Percentiles rank a stretch among this genome's conserved stretches.
Conservation (phyloP, 352 stramenopile genomes). For the Phytophthora capsici region DNA sequence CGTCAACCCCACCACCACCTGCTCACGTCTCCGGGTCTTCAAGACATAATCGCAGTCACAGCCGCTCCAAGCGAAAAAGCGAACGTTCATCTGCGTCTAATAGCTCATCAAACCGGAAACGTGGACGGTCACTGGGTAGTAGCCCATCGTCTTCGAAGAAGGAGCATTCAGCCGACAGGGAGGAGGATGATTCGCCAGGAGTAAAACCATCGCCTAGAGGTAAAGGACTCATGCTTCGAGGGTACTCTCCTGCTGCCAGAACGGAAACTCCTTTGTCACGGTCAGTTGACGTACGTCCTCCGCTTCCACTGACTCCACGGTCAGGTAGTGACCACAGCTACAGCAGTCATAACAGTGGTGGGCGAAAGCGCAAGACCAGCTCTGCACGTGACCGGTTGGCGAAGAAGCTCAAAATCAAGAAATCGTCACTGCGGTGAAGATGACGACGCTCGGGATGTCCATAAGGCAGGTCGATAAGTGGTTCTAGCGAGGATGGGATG, state of each 20-base stretch:
- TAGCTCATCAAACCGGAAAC: slow-evolving; percentile 33
- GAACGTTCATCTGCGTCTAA: slow-evolving; percentile 19
- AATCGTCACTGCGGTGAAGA: slow-evolving; percentile 44
- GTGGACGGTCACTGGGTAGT: slow-evolving; percentile 22
- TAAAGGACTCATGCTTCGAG: slow-evolving; percentile 43
- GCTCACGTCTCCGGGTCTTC: slow-evolving; percentile 8
- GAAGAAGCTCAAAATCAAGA: slow-evolving; percentile 86
- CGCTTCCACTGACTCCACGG: slow-evolving; percentile 45
- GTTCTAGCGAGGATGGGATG: slow-evolving; percentile 12
- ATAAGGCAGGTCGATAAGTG: slow-evolving; percentile 8
- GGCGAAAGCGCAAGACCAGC: slow-evolving; percentile 55
- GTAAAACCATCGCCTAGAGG: slow-evolving; percentile 40
- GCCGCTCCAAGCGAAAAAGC: slow-evolving; percentile 15
- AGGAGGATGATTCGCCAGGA: slow-evolving; percentile 5
- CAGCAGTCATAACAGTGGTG: slow-evolving; percentile 19
- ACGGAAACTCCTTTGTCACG: slow-evolving; percentile 17
- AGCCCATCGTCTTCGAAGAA: slow-evolving; percentile 23
- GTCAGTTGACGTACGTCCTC: slow-evolving; percentile 47
- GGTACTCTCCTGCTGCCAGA: slow-evolving; percentile 35
- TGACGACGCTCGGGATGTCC: slow-evolving; percentile 1
- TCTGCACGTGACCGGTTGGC: slow-evolving; percentile 74
- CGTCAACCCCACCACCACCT: slow-evolving; percentile 31
- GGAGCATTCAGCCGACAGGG: slow-evolving; percentile 7
- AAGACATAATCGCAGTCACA: slow-evolving; percentile 18
- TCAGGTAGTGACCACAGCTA: slow-evolving; percentile 29